Evolutionary conservation across 1,284 basidiomycete species (phyloP).

Genomic region (Fomitopsis pinicola): DNA sequence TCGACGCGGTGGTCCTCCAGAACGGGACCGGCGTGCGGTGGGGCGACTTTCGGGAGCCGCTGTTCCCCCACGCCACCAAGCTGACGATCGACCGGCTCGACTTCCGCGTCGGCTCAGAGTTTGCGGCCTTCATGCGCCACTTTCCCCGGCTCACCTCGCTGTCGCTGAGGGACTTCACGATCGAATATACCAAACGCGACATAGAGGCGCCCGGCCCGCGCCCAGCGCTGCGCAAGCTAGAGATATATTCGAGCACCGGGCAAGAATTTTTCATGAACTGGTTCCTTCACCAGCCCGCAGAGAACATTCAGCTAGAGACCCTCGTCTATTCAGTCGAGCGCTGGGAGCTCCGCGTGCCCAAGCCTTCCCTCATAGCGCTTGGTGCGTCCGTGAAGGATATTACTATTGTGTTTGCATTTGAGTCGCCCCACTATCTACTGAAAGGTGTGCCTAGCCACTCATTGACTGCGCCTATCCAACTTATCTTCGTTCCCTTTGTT

Average conservation of each 20-base stretch:
- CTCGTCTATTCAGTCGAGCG: neutral
- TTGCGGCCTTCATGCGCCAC: neutral
- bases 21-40: neutral
- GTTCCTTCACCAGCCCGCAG: neutral
- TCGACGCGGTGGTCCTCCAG: neutral
- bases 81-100: neutral
- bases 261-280: slow-evolving; percentile 3
- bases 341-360: neutral
- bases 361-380: neutral
- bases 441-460: neutral
- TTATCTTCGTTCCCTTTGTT: neutral
- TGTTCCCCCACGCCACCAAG: neutral
- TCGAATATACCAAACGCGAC: neutral
- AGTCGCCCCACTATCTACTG: neutral
- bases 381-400: neutral
- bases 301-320: neutral
- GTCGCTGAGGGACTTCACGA: neutral
- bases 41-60: neutral
- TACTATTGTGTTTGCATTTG: neutral
- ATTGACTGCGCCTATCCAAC: neutral
- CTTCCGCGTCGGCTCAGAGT: neutral
- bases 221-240: neutral
- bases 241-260: neutral
- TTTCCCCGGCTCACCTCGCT: neutral
- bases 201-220: neutral